A percentile compares a stretch with the other conserved stretches of the same genome.
These are phyloP conservation scores for Rosa persica DNA, from an alignment of 306 rosid species.

Conservation along the genomic window DNA sequence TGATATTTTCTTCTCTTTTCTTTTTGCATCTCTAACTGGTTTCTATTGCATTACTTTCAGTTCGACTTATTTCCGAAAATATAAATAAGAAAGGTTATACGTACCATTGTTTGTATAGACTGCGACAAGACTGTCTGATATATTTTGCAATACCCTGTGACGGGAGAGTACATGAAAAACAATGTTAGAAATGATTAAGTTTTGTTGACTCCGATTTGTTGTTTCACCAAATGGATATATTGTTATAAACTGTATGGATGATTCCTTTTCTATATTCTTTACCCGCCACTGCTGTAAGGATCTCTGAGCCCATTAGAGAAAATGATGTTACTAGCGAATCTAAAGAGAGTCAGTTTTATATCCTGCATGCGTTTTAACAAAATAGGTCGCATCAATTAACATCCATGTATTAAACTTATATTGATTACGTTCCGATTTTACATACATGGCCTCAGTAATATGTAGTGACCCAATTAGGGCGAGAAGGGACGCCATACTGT, in stretches of 20 bases:
- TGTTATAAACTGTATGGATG: background rate
- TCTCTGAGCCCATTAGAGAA: constrained; percentile 75
- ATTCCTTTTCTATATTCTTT: background rate
- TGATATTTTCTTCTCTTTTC: too few relatives aligned
- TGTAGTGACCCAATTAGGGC: constrained; percentile 58
- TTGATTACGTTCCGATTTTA: background rate
- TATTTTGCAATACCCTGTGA: background rate
- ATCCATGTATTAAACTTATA: too few relatives aligned
- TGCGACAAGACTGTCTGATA: background rate
- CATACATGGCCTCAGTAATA: constrained; percentile 76
- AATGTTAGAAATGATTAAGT: background rate
- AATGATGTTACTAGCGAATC: constrained; percentile 62
- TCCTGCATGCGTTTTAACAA: constrained; percentile 33
- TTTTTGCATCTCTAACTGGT: too few relatives aligned
- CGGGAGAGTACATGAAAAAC: background rate
- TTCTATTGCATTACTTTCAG: too few relatives aligned
- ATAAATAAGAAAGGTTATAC: too few relatives aligned
- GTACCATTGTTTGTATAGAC: background rate
- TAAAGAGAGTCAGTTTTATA: constrained; percentile 44
- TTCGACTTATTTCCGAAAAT: too few relatives aligned
- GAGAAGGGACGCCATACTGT: constrained; percentile 51
- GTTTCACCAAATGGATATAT: background rate
- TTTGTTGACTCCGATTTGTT: too few relatives aligned
- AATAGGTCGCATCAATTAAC: too few relatives aligned
- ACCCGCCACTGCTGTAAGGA: constrained; percentile 67